A percentile compares a stretch with the other conserved stretches of the same genome.
phyloP scores from a whole-genome alignment of 2,329 filamentous ascomycete genomes.

The Xenoacremonium recifei region DNA sequence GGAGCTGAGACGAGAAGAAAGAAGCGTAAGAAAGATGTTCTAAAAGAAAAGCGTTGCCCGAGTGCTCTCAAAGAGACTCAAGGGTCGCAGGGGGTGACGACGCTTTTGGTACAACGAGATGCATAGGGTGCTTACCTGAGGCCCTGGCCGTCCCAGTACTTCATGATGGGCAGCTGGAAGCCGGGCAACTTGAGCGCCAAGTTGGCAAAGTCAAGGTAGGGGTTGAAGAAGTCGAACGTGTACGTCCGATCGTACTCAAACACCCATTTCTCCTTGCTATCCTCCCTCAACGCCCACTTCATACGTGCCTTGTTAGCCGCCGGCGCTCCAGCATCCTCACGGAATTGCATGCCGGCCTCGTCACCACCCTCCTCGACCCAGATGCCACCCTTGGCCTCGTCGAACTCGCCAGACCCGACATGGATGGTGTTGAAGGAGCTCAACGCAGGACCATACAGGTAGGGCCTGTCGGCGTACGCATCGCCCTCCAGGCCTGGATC shows the following conservation, averaged over 20 bases:
- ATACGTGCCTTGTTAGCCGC: conserved; percentile 50
- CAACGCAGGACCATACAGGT: conserved; percentile 79
- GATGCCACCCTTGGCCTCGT: conserved; percentile 48
- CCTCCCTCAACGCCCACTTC: conserved; percentile 55
- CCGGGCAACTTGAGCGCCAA: conserved; percentile 71
- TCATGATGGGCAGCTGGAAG: conserved; percentile 70
- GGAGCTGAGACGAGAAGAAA: conserved; percentile 24
- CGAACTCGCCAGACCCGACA: conserved; percentile 55
- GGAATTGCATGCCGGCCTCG: conserved; percentile 47
- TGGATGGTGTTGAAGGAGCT: conserved; percentile 77
- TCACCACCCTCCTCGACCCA: conserved; percentile 67
- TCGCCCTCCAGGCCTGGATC: conserved; percentile 91
- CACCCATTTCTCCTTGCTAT: conserved; percentile 50
- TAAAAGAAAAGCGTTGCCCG: conserved; percentile 14
- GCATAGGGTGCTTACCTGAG: conserved; percentile 57
- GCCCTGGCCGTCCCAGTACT: conserved; percentile 78
- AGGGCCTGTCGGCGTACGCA: conserved; percentile 80
- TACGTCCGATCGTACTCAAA: conserved; percentile 55
- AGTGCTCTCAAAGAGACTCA: background rate
- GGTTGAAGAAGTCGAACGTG: conserved; percentile 76
- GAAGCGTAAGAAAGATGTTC: conserved; percentile 16
- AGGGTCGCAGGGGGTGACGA: conserved; percentile 8
- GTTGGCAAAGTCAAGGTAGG: conserved; percentile 81
- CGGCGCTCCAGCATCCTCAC: conserved; percentile 51
- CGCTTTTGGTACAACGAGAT: background rate